Percentiles rank a stretch among this genome's conserved stretches.
These are phyloP conservation scores for Xylaria palmicola DNA, from an alignment of 495 filamentous ascomycete species.

Conservation along the genomic window DNA sequence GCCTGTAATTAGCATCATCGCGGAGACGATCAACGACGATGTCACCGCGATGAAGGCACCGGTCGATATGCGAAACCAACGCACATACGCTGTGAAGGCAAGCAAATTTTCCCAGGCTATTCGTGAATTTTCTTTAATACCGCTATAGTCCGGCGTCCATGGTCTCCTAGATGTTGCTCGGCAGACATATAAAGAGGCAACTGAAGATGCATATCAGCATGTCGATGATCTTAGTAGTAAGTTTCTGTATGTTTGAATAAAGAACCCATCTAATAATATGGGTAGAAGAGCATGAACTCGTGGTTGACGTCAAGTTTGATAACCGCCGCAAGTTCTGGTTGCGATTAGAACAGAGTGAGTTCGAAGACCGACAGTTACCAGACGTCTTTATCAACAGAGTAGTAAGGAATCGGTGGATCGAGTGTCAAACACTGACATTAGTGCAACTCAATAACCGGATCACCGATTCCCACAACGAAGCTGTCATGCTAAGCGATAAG, in stretches of 20 bases:
- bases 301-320: conserved; percentile 72
- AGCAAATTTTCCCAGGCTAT: not conserved
- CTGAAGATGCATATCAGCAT: conserved; percentile 70
- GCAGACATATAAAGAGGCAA: conserved; percentile 82
- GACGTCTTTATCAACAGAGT: conserved; percentile 76
- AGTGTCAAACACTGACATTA: conserved; percentile 83
- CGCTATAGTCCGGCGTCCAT: conserved; percentile 70
- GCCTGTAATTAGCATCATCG: conserved; percentile 63
- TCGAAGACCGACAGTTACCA: conserved; percentile 61
- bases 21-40: conserved; percentile 75
- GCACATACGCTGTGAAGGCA: conserved; percentile 89
- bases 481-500: conserved; percentile 72
- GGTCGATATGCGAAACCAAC: conserved; percentile 85
- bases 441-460: conserved; percentile 76
- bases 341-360: conserved; percentile 60
- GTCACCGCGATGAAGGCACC: conserved; percentile 75
- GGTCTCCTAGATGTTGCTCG: conserved; percentile 85
- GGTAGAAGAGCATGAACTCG: conserved; percentile 58
- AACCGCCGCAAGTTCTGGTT: conserved; percentile 77
- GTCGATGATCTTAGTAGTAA: conserved; percentile 62
- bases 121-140: conserved; percentile 6
- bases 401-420: conserved; percentile 67
- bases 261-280: not conserved
- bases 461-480: conserved; percentile 75
- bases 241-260: not conserved